Conservation (phyloP, 306 rosid genomes). For the Lathyrus oleraceus region DNA sequence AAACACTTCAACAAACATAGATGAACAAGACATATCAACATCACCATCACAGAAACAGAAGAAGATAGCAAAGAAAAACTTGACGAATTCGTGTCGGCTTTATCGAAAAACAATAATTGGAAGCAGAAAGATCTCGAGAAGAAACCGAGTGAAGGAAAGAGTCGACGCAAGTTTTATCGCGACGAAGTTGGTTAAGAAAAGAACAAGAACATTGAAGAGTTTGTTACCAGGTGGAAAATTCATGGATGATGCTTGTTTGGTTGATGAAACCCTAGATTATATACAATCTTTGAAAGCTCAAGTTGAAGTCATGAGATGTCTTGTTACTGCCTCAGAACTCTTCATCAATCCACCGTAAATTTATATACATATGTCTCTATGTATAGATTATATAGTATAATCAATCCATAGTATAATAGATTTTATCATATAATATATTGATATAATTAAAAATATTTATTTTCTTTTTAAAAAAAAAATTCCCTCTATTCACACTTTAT, state of each 20-base stretch:
- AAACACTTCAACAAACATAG: conserved; percentile 32
- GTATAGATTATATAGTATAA: neutral
- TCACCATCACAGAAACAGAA: conserved; percentile 4
- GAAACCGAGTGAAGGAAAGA: conserved; percentile 34
- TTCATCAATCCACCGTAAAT: conserved; percentile 37
- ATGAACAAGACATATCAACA: conserved; percentile 8
- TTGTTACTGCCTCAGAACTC: conserved; percentile 49
- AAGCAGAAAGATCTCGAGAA: conserved; percentile 51
- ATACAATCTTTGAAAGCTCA: conserved; percentile 64
- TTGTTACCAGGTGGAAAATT: conserved; percentile 78
- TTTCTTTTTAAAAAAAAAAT: neutral
- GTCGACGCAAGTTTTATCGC: conserved; percentile 45
- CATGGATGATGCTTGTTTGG: conserved; percentile 62
- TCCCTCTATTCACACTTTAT: conserved; percentile 29
- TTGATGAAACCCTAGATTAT: conserved; percentile 91
- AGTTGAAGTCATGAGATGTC: conserved; percentile 76
- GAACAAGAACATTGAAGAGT: conserved; percentile 55
- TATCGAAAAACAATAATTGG: conserved; percentile 30
- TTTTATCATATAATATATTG: neutral
- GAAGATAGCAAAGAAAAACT: conserved; percentile 4
- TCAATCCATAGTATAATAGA: conserved; percentile 22
- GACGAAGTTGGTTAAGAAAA: conserved; percentile 50
- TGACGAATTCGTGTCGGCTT: neutral
- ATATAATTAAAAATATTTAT: neutral
- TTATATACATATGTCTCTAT: neutral